Base-by-base conservation (phyloP, 176 grass and related monocot species). In the Phyllostachys edulis region DNA sequence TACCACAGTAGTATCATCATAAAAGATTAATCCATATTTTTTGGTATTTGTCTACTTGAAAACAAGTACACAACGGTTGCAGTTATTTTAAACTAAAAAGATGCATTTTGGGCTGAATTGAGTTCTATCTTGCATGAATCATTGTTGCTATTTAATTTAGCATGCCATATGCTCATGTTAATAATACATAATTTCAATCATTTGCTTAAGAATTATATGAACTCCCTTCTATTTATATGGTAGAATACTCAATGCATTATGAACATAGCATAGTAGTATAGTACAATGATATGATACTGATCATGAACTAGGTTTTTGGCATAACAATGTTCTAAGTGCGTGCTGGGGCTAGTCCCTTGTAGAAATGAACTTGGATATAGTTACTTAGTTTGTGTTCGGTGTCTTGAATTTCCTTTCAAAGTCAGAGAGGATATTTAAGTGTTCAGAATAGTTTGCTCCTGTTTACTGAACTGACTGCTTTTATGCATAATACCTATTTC, bases 31-130 rank as follows among this genome's bases (percentile, higher is more conserved):
- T 60, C 7, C 34, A 21, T 5, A 17, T 6, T 80, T 83, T 49
- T 63, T 69, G 4, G 41, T n/a, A n/a, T n/a, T n/a, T n/a, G n/a
- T n/a, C 34, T 73, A 11, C 10, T 12, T 45, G 44, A 47, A 17
- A 44, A 62, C 27, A 45, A 7, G 17, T 20, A 20, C 27, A 41
- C 34, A n/a, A 45, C 2, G 5, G 6, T 17, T 57, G 18, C 37
- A 32, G 2, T 15, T 73, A 15, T 72, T 62, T 49, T 24, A 37
- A 82, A 16, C 44, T 72, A 36, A 44, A 69, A 45, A 26, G 16
- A 71, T 82, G 80, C 52, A 72, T 63, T 51, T 50, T 62, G 46
- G 14, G 32, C 61, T n/a, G 15, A 66, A 66, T 50, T 27, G 26
- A 66, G 40, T 24, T 64, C 29, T 12, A 9, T 37, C 23, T 39